Evolutionary conservation across 129 eudicot genomes (phyloP), one percentile per base, ranked within the genome.

Genomic region (Pulicaria dysenterica): DNA sequence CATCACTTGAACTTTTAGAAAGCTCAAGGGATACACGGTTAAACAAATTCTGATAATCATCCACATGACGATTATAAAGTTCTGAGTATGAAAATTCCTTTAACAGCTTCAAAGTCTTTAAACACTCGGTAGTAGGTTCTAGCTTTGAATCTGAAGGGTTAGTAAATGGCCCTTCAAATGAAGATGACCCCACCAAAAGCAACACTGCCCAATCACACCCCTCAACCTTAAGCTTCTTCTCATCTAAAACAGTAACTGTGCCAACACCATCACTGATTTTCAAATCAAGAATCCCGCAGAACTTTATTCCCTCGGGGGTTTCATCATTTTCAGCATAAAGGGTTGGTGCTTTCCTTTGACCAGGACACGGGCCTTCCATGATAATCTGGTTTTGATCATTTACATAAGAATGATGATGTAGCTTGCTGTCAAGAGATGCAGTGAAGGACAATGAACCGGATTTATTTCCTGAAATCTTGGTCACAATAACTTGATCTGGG

Each of bases 21-120:
- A 92, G 89, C 78, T 89, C 91, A 64, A 92, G 73, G 11, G 98
- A 89, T 14, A 87, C 90, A 36, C 98, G 94, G 50, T 85, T 95
- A 74, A 89, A 92, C 6, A 89, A 84, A 38, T 84, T 83, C 48
- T 85, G 98, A 73, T 92, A 89, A 74, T 92, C 96, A 74, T 86
- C 83, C 70, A 89, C 77, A 62, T 92, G 98, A 6, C 96, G 96
- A 55, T 76, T 64, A 60, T 80, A 87, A 67, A 92, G 89, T 53
- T 88, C 86, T 37, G 94, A 53, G 70, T 89, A 89, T 1, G 96
- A 81, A 51, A 74, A 80, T 8, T 37, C 70, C 46, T 46, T 83
- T 19, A 84, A 64, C 7, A 78, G 79, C 71, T 77, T 82, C 77
- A 92, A 40, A 8, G 69, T 68, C 11, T 42, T 80, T 37, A 73